Conservation (phyloP, 2,329 filamentous ascomycete genomes). For the Orbilia quercus region DNA sequence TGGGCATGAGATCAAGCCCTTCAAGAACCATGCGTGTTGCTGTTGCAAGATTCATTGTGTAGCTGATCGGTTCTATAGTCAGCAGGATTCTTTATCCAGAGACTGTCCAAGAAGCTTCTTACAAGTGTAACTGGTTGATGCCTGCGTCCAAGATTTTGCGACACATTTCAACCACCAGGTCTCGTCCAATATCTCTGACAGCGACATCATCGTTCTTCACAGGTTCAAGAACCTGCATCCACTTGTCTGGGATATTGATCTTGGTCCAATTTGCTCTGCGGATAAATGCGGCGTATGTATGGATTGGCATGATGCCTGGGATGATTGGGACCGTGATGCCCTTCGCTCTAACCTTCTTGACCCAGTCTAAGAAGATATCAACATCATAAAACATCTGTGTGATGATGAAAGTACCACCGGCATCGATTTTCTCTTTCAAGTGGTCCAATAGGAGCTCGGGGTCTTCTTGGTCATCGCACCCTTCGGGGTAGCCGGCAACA, state of each 20-base stretch:
- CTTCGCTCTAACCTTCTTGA: slow-evolving; percentile 81
- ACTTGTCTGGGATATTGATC: slow-evolving; percentile 81
- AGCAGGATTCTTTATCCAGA: slow-evolving; percentile 4
- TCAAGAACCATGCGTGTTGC: slow-evolving; percentile 94
- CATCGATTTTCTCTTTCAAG: slow-evolving; percentile 96
- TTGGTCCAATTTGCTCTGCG: slow-evolving; percentile 91
- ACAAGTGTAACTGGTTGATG: slow-evolving; percentile 90
- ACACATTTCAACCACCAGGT: slow-evolving; percentile 88
- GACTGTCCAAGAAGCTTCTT: slow-evolving; percentile 60
- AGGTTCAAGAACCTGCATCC: slow-evolving; percentile 84
- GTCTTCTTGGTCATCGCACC: slow-evolving; percentile 90
- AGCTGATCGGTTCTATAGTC: slow-evolving; percentile 65
- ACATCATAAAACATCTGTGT: slow-evolving; percentile 99
- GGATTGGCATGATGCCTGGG: slow-evolving; percentile 91
- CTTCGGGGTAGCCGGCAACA: slow-evolving; percentile 95
- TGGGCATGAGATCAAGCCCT: slow-evolving; percentile 84
- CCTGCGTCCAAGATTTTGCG: slow-evolving; percentile 83
- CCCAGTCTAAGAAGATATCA: slow-evolving; percentile 93
- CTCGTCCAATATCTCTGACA: slow-evolving; percentile 88
- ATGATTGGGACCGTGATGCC: slow-evolving; percentile 87
- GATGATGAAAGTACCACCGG: slow-evolving; percentile 90
- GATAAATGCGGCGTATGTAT: slow-evolving; percentile 92
- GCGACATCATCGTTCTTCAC: slow-evolving; percentile 97
- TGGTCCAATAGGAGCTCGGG: slow-evolving; percentile 87
- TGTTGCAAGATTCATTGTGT: slow-evolving; percentile 98